Base-by-base conservation (phyloP, 192 early-diverging fungal species). In the Polychytrium aggregatum region DNA sequence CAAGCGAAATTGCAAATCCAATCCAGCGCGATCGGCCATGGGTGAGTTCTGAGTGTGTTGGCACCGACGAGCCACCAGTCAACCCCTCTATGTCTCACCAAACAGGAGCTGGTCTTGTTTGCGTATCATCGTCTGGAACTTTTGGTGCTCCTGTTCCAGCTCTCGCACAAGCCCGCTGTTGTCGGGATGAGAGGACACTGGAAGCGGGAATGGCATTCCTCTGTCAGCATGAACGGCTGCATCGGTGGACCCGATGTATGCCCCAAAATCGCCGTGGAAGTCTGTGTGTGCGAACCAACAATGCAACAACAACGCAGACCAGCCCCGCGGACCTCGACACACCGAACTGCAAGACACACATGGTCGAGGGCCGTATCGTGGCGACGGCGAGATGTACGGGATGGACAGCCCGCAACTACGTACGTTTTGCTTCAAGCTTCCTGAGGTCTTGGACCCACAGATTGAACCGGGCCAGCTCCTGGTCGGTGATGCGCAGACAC, bases 101-200 rank as follows among this genome's bases (percentile, higher is more conserved):
- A 76, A 76, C n/a, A 78, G 55, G 16, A 78, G 63, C 43, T 75
- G 71, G 46, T 78, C 72, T 44, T 78, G 75, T 48, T 75, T 76
- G 22, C 50, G 38, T n/a, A 75, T 42, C 65, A 76, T 71, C 4
- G 59, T 57, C 47, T 76, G 68, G 45, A 75, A 76, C 60, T 75
- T 78, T 20, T 61, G 18, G 25, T 63, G 62, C 41, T 78, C 75
- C 31, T 64, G 54, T 9, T 67, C 67, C 14, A 63, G 40, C 21
- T 73, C 68, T 30, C 50, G 34, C 10, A 47, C 47, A 5, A 63
- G 27, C 11, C 50, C 38, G 14, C 42, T 53, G 50, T 74, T 61
- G 35, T 48, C 49, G 0, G 63, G 64, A 22, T 50, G n/a, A n/a
- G n/a, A n/a, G n/a, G n/a, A n/a, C n/a, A n/a, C n/a, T n/a, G n/a